Conservation (phyloP, 2,329 filamentous ascomycete genomes). For the Sclerotinia minor region DNA sequence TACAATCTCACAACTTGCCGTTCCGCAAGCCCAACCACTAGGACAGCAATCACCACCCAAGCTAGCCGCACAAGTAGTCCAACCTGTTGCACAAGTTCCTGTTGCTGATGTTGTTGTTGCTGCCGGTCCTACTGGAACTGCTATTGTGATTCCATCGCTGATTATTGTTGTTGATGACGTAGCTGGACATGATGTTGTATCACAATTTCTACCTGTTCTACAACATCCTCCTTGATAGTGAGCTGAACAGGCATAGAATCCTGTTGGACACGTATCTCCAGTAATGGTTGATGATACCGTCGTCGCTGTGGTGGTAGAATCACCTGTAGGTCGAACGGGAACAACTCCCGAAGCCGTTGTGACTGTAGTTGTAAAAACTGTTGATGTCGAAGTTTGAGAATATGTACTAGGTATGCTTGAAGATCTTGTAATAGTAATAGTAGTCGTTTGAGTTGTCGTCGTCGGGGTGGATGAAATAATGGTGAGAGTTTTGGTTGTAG, state of each 20-base stretch:
- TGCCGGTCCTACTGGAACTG: conserved; percentile 57
- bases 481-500: conserved; percentile 31
- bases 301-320: conserved; percentile 44
- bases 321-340: conserved; percentile 51
- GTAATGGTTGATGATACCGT: conserved; percentile 27
- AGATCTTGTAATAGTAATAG: too few relatives aligned
- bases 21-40: conserved; percentile 70
- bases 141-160: conserved; percentile 67
- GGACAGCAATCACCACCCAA: conserved; percentile 82
- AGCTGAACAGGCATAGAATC: conserved; percentile 88
- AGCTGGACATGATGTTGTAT: conserved; percentile 73
- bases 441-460: conserved; percentile 16
- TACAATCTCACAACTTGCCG: conserved; percentile 65
- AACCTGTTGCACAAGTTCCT: conserved; percentile 70
- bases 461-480: conserved; percentile 21
- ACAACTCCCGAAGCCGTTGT: conserved; percentile 46
- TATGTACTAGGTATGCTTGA: conserved; percentile 18
- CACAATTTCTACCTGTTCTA: conserved; percentile 81
- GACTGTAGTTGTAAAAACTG: conserved; percentile 43
- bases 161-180: conserved; percentile 63
- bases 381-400: conserved; percentile 42
- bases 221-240: conserved; percentile 83
- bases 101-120: conserved; percentile 45
- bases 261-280: conserved; percentile 68
- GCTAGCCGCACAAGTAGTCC: conserved; percentile 70